Evolutionary conservation across 331 rosid genomes (phyloP).

Genomic region (Cydonia oblonga): DNA sequence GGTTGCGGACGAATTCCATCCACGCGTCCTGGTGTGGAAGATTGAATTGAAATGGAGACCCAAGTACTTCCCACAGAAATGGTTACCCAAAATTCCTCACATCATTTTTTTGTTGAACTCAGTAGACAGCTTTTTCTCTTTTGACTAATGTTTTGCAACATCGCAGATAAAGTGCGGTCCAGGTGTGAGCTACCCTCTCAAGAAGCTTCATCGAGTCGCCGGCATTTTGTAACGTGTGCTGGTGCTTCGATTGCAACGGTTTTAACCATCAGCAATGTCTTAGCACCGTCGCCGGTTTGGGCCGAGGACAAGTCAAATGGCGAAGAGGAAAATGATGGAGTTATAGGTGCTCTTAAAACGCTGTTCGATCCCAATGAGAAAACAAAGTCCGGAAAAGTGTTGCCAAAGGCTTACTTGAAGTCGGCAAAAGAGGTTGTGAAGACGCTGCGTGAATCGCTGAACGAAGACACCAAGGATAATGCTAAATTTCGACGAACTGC

Average conservation of each 20-base stretch:
- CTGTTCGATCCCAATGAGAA: conserved; percentile 59
- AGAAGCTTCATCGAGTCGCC: conserved; percentile 37
- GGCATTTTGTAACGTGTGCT: conserved; percentile 24
- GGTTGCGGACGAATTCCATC: too few relatives aligned
- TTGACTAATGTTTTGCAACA: conserved; percentile 35
- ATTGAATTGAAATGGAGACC: too few relatives aligned
- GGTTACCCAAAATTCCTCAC: background rate
- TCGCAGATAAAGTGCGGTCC: conserved; percentile 45
- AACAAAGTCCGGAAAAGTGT: conserved; percentile 65
- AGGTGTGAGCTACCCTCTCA: conserved; percentile 32
- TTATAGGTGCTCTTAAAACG: conserved; percentile 48
- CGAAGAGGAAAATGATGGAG: conserved; percentile 39
- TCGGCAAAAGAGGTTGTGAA: conserved; percentile 77
- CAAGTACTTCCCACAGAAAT: background rate
- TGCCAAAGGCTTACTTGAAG: conserved; percentile 77
- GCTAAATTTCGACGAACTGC: conserved; percentile 85
- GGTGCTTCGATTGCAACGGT: conserved; percentile 29
- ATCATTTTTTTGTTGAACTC: background rate
- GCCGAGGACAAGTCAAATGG: conserved; percentile 46
- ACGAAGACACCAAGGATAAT: conserved; percentile 44
- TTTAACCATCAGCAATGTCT: conserved; percentile 31
- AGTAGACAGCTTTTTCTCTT: conserved; percentile 7
- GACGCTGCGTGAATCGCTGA: conserved; percentile 67
- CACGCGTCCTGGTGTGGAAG: too few relatives aligned
- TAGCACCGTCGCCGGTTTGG: conserved; percentile 24